These are phyloP conservation scores for Colletotrichum gloeosporioides DNA, from an alignment of 2,329 filamentous ascomycete species.

Conservation along the genomic window DNA sequence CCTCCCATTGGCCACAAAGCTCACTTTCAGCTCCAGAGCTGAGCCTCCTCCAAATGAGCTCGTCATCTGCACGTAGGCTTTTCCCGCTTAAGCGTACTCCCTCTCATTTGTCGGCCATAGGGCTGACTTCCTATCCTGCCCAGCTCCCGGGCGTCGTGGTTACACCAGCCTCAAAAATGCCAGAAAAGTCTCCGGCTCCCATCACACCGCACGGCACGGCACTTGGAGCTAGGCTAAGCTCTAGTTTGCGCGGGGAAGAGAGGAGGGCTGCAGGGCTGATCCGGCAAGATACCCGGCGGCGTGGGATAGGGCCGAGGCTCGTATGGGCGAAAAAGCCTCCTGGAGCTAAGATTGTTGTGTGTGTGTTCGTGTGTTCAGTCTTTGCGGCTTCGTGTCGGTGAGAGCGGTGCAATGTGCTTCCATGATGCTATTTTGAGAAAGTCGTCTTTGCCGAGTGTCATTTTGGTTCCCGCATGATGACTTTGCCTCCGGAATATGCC, in stretches of 20 bases:
- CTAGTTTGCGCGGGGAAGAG: background rate
- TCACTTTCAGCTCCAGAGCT: background rate
- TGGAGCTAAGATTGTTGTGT: background rate
- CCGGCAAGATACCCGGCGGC: background rate
- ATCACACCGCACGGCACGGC: background rate
- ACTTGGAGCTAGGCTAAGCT: background rate
- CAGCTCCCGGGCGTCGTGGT: background rate
- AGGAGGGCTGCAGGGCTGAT: background rate
- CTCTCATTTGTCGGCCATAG: background rate
- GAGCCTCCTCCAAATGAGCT: background rate
- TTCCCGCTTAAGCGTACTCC: background rate
- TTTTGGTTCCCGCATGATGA: background rate
- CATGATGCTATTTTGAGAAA: slow-evolving; percentile 4
- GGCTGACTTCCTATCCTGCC: background rate
- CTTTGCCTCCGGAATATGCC: background rate
- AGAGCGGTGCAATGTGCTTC: background rate
- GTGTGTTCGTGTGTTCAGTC: background rate
- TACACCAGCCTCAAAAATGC: background rate
- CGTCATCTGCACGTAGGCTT: background rate
- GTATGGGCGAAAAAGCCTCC: background rate
- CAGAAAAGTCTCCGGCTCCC: background rate
- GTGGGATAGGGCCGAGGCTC: background rate
- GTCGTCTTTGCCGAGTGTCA: background rate
- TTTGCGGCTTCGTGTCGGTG: background rate
- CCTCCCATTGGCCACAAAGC: background rate